Conservation (phyloP, 1,139 yeast species). For the Suhomyces ambrosiae region DNA sequence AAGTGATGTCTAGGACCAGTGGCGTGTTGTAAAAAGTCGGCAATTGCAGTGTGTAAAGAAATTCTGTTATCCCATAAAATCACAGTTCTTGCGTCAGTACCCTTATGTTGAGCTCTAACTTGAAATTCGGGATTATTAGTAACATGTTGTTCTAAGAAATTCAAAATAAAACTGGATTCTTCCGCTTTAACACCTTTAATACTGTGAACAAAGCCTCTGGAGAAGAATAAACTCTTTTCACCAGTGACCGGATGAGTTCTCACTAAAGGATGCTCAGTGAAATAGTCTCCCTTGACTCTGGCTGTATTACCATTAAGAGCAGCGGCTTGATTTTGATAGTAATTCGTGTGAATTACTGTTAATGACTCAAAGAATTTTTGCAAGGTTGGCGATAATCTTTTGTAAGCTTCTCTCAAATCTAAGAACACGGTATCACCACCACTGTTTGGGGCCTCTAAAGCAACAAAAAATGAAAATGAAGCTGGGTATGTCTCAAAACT, state of each 20-base stretch:
- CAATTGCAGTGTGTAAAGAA: constrained; percentile 24
- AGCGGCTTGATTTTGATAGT: constrained; percentile 25
- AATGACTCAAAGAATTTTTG: constrained; percentile 31
- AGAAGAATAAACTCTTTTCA: constrained; percentile 26
- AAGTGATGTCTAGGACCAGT: constrained; percentile 29
- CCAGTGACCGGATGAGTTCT: constrained; percentile 35
- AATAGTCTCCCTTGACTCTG: constrained; percentile 24
- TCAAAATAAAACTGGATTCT: constrained; percentile 27
- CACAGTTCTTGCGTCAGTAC: constrained; percentile 24
- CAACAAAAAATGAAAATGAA: constrained; percentile 34
- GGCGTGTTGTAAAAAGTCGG: constrained; percentile 26
- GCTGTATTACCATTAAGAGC: constrained; percentile 17
- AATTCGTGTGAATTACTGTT: constrained; percentile 28
- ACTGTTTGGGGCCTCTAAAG: constrained; percentile 33
- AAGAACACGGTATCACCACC: constrained; percentile 40
- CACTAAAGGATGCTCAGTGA: constrained; percentile 31
- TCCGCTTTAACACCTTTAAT: constrained; percentile 26
- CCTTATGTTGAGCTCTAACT: constrained; percentile 28
- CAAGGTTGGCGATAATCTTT: constrained; percentile 32
- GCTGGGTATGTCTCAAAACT: constrained; percentile 36
- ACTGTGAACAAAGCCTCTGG: constrained; percentile 25
- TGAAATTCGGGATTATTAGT: constrained; percentile 28
- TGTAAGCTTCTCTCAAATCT: constrained; percentile 36
- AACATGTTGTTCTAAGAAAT: constrained; percentile 27
- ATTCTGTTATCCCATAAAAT: constrained; percentile 31